Conservation (phyloP, 164 flowering plant species). For the Pachysandra terminalis region DNA sequence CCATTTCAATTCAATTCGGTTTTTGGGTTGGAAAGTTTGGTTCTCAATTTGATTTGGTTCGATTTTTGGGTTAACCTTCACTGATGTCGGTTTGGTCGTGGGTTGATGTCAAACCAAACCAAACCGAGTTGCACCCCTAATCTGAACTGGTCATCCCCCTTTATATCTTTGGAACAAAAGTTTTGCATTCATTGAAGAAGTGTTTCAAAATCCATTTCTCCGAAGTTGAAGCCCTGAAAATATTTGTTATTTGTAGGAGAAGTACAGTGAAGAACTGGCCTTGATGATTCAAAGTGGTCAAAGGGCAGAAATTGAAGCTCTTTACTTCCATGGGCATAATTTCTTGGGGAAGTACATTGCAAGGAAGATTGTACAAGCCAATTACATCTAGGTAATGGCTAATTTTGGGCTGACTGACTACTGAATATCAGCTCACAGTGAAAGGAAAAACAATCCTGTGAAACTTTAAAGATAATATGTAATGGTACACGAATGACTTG, state of each 20-base stretch:
- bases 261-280: constrained; percentile 61
- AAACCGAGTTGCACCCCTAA: too few species aligned
- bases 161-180: not conserved
- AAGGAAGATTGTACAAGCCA: constrained; percentile 67
- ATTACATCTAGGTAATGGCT: constrained; percentile 62
- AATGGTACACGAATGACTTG: too few species aligned
- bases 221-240: not conserved
- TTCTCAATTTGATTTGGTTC: too few species aligned
- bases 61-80: too few species aligned
- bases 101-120: too few species aligned
- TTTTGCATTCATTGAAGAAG: not conserved
- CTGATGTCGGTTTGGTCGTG: too few species aligned
- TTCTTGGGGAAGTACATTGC: constrained; percentile 68
- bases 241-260: constrained; percentile 37
- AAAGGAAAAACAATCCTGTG: too few species aligned
- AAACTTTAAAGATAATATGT: too few species aligned
- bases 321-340: constrained; percentile 73
- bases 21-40: too few species aligned
- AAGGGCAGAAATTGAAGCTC: constrained; percentile 89
- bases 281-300: constrained; percentile 61
- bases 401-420: too few species aligned
- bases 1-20: too few species aligned
- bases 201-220: not conserved
- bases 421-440: too few species aligned
- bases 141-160: not conserved